Conservation (phyloP, 1,139 yeast genomes). For the Suhomyces anneliseae region DNA sequence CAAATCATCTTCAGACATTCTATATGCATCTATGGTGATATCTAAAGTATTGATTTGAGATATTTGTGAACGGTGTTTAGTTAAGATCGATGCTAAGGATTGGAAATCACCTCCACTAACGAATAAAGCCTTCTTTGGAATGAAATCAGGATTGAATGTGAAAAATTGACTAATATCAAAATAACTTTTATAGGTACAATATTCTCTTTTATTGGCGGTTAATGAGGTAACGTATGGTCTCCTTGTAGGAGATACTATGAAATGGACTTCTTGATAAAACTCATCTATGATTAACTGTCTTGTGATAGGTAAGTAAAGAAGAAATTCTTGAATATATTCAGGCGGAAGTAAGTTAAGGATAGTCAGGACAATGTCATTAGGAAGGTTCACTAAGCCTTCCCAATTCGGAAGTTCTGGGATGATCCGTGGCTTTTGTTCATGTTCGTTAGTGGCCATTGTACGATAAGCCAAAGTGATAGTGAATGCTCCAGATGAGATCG, state of each 20-base stretch:
- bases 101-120: constrained; percentile 36
- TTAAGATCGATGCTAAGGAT: constrained; percentile 27
- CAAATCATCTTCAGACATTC: constrained; percentile 22
- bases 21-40: constrained; percentile 29
- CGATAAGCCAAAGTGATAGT: no score
- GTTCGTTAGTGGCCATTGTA: neutral
- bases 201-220: constrained; percentile 16
- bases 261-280: constrained; percentile 34
- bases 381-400: constrained; percentile 16
- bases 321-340: constrained; percentile 19
- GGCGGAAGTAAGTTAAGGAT: constrained; percentile 26
- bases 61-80: constrained; percentile 20
- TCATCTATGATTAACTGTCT: constrained; percentile 11
- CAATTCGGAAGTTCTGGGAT: neutral
- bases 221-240: constrained; percentile 27
- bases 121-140: constrained; percentile 28
- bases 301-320: constrained; percentile 2
- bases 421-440: neutral
- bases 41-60: constrained; percentile 20
- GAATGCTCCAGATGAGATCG: no score
- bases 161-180: constrained; percentile 37
- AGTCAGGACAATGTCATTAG: constrained; percentile 29
- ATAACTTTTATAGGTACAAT: constrained; percentile 29
- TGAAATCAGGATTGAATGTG: constrained; percentile 25
- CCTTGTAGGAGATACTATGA: constrained; percentile 33